phyloP scores from a whole-genome alignment of 208 protist genomes.

The Porcisia hertigi region DNA sequence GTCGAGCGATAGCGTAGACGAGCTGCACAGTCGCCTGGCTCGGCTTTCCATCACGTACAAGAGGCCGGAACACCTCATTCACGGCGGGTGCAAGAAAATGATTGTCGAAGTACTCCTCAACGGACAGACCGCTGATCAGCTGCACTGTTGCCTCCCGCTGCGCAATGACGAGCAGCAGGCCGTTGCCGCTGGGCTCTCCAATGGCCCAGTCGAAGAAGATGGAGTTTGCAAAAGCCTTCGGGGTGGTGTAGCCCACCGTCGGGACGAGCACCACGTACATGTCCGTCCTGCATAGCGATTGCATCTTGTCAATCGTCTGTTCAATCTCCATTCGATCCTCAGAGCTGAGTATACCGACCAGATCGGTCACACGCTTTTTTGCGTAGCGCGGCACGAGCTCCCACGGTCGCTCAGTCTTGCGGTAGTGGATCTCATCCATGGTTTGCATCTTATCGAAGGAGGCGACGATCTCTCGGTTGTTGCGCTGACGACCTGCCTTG shows the following conservation, averaged over 20 bases:
- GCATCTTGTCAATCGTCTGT: constrained; percentile 86
- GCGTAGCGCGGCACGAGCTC: constrained; percentile 80
- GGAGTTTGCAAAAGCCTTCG: constrained; percentile 79
- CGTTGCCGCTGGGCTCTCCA: constrained; percentile 74
- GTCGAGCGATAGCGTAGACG: constrained; percentile 86
- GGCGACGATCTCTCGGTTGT: constrained; percentile 82
- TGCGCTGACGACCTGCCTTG: constrained; percentile 68
- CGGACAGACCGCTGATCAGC: constrained; percentile 68
- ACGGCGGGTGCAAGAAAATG: constrained; percentile 75
- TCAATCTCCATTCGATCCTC: constrained; percentile 91
- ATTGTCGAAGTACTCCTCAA: constrained; percentile 81
- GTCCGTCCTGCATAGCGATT: constrained; percentile 78
- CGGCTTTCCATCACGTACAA: constrained; percentile 74
- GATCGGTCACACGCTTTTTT: constrained; percentile 84
- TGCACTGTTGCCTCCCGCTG: constrained; percentile 85
- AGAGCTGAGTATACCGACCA: constrained; percentile 72
- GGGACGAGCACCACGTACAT: constrained; percentile 87
- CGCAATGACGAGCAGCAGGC: constrained; percentile 77
- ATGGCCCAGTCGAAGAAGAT: constrained; percentile 89
- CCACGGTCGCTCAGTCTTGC: constrained; percentile 77
- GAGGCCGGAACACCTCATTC: constrained; percentile 77
- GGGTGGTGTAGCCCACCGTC: constrained; percentile 83
- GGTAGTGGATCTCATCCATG: constrained; percentile 88
- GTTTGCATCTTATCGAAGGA: constrained; percentile 84
- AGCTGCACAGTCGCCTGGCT: constrained; percentile 85